Percentiles rank a stretch among this genome's conserved stretches.
Evolutionary conservation across 768 basidiomycete species (phyloP).

Genomic region (Ramaria sp.): DNA sequence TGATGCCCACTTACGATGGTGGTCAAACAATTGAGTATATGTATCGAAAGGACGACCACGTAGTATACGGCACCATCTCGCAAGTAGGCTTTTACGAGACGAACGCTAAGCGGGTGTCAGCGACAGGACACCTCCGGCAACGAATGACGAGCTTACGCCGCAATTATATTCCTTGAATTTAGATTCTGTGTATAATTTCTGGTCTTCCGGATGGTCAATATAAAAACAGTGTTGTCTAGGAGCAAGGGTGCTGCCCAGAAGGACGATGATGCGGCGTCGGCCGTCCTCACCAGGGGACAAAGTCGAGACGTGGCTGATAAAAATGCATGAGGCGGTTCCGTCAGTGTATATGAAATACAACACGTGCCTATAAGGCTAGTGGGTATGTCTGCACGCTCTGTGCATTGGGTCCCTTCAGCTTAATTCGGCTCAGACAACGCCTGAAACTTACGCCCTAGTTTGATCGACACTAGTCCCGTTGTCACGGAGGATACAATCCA

Average conservation of each 20-base stretch:
- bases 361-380: neutral
- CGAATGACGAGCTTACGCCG: neutral
- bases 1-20: neutral
- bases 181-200: neutral
- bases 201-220: neutral
- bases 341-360: neutral
- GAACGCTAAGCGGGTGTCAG: neutral
- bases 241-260: no score
- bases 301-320: neutral
- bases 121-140: no score
- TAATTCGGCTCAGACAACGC: no score
- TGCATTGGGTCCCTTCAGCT: neutral
- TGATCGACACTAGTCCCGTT: neutral
- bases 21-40: constrained; percentile 1
- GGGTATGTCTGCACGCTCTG: neutral
- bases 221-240: neutral
- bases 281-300: neutral
- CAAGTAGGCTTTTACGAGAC: neutral
- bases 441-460: neutral
- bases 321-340: neutral
- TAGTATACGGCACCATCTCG: constrained; percentile 1
- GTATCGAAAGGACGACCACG: neutral
- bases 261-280: neutral
- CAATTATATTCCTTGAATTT: neutral
- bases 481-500: neutral